Conservation (phyloP, 2,329 filamentous ascomycete species). For the Cryphonectria carpinicola region DNA sequence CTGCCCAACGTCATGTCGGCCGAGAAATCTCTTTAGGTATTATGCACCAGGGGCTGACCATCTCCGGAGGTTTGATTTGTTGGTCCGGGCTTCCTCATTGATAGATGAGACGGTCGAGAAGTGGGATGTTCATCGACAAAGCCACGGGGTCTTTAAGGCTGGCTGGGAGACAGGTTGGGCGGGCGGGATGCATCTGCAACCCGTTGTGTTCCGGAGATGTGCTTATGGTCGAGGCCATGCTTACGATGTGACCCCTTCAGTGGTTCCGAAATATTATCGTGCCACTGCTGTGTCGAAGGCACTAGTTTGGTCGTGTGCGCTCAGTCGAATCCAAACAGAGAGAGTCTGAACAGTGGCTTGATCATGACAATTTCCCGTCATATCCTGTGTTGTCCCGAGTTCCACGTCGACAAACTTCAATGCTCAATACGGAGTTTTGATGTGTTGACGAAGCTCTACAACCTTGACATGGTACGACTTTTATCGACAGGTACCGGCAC, state of each 20-base stretch:
- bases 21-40: not conserved
- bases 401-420: not conserved
- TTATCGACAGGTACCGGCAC: not conserved
- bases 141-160: not conserved
- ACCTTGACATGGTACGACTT: not conserved
- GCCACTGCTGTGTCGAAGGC: not conserved
- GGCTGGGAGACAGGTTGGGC: not conserved
- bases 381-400: not conserved
- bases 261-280: slow-evolving; percentile 8
- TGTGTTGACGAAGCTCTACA: not conserved
- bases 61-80: slow-evolving; percentile 23
- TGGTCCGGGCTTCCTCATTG: slow-evolving; percentile 13
- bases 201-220: slow-evolving; percentile 1
- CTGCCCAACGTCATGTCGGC: slow-evolving; percentile 7
- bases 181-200: not conserved
- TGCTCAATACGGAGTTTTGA: not conserved
- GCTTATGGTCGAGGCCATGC: not conserved
- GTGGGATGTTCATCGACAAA: slow-evolving; percentile 28
- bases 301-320: not conserved
- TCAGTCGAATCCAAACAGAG: not conserved
- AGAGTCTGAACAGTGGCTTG: not conserved
- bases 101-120: slow-evolving; percentile 23
- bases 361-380: not conserved
- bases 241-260: not conserved
- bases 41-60: slow-evolving; percentile 21